Percentiles rank a stretch among this genome's conserved stretches.
These are phyloP conservation scores for Suillus subalutaceus DNA, from an alignment of 768 basidiomycete genomes.

Conservation along the genomic window DNA sequence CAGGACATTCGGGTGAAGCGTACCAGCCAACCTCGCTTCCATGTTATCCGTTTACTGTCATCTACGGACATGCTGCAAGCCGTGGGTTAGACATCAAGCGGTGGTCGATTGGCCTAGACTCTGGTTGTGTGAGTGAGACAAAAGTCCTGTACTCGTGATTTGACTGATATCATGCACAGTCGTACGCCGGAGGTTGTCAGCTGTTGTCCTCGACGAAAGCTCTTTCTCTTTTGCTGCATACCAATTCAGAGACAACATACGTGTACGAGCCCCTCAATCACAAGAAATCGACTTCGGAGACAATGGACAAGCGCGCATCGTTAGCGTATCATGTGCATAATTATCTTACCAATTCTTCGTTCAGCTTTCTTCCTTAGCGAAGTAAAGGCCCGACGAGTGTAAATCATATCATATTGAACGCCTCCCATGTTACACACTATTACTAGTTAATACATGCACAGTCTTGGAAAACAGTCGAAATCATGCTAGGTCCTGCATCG, in stretches of 20 bases:
- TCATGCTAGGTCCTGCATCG: too few species aligned
- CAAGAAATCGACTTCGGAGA: slow-evolving; percentile 59
- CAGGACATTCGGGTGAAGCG: slow-evolving; percentile 42
- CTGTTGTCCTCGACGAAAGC: slow-evolving; percentile 57
- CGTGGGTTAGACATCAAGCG: slow-evolving; percentile 80
- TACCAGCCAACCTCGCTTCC: slow-evolving; percentile 41
- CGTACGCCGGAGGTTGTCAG: slow-evolving; percentile 65
- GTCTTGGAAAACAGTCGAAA: too few species aligned
- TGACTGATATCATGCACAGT: slow-evolving; percentile 30
- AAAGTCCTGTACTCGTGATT: slow-evolving; percentile 8
- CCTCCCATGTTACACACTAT: too few species aligned
- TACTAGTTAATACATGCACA: too few species aligned
- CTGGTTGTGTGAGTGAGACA: slow-evolving; percentile 70
- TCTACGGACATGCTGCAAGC: slow-evolving; percentile 87
- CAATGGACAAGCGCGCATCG: slow-evolving; percentile 47
- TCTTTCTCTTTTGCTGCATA: slow-evolving; percentile 15
- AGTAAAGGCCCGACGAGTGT: not conserved
- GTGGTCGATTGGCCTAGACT: slow-evolving; percentile 86
- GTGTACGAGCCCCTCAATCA: slow-evolving; percentile 25
- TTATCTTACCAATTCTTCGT: not conserved
- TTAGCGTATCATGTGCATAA: slow-evolving; percentile 51
- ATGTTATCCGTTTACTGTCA: slow-evolving; percentile 72
- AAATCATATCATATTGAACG: too few species aligned
- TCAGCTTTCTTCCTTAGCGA: not conserved
- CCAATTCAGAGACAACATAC: slow-evolving; percentile 15